A percentile compares a stretch with the other conserved stretches of the same genome.
Conservation (phyloP, 768 basidiomycete genomes). For the Rossbeevera mucosa region DNA sequence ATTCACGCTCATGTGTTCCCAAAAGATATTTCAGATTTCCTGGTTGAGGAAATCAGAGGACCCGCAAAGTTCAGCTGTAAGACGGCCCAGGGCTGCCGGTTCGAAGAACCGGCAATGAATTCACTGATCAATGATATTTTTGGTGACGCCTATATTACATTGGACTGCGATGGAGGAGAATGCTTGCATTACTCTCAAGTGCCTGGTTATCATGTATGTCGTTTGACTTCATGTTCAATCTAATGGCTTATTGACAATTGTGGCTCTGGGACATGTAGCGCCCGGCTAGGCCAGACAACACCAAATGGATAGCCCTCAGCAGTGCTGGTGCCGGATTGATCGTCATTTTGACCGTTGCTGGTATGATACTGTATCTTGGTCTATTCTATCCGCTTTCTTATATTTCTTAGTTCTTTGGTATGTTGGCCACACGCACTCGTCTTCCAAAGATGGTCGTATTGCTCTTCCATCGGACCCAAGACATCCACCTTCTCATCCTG, state of each 20-base stretch:
- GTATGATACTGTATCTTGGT: conserved; percentile 29
- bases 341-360: conserved; percentile 61
- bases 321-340: conserved; percentile 72
- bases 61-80: conserved; percentile 84
- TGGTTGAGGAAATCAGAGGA: conserved; percentile 84
- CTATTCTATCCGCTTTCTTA: not conserved
- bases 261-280: conserved; percentile 35
- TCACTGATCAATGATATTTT: conserved; percentile 90
- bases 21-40: conserved; percentile 85
- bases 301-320: conserved; percentile 77
- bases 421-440: conserved; percentile 61
- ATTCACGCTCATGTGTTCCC: not conserved
- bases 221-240: not conserved
- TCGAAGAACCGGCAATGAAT: conserved; percentile 98
- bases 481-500: conserved; percentile 53
- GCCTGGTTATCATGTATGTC: conserved; percentile 75
- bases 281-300: conserved; percentile 82
- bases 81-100: conserved; percentile 69
- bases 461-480: conserved; percentile 80
- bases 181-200: conserved; percentile 92
- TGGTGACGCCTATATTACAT: conserved; percentile 84
- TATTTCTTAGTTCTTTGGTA: conserved; percentile 75
- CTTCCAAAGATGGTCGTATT: conserved; percentile 57
- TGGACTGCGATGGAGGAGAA: conserved; percentile 85
- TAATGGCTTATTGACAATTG: not conserved